Conservation (phyloP, 495 filamentous ascomycete genomes). For the Aspergillus taichungensis region DNA sequence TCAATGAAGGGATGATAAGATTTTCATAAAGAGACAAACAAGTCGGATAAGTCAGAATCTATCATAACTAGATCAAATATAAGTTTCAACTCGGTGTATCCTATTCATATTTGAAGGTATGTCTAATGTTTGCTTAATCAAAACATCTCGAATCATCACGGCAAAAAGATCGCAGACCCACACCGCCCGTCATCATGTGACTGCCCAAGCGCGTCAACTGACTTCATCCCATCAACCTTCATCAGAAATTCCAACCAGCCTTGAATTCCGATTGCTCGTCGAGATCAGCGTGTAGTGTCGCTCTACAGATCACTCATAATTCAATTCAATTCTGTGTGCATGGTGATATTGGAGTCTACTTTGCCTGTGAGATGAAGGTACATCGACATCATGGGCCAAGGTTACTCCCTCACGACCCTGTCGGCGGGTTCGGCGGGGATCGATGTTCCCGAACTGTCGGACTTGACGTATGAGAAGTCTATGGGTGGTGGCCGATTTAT, state of each 20-base stretch:
- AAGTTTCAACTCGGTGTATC: no score
- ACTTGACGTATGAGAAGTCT: constrained; percentile 84
- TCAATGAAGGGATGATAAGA: no score
- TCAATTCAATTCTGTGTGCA: background rate
- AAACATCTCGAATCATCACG: no score
- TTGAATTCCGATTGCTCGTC: background rate
- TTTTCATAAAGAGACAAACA: no score
- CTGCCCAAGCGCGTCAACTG: constrained; percentile 5
- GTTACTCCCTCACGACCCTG: constrained; percentile 83
- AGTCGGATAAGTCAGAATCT: no score
- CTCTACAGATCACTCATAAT: background rate
- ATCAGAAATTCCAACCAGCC: background rate
- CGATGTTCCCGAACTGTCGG: constrained; percentile 84
- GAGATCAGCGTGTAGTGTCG: constrained; percentile 1
- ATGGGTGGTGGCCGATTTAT: constrained; percentile 93
- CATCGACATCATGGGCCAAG: constrained; percentile 75
- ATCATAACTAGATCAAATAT: no score
- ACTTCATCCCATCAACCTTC: background rate
- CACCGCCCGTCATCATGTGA: constrained; percentile 6
- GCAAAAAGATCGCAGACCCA: background rate
- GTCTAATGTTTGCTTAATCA: no score
- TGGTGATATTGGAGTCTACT: background rate
- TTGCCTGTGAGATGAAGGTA: constrained; percentile 27
- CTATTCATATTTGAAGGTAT: no score
- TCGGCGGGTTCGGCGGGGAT: constrained; percentile 86